Conservation (phyloP, 192 early-diverging fungal species). For the Coemansia sp. region DNA sequence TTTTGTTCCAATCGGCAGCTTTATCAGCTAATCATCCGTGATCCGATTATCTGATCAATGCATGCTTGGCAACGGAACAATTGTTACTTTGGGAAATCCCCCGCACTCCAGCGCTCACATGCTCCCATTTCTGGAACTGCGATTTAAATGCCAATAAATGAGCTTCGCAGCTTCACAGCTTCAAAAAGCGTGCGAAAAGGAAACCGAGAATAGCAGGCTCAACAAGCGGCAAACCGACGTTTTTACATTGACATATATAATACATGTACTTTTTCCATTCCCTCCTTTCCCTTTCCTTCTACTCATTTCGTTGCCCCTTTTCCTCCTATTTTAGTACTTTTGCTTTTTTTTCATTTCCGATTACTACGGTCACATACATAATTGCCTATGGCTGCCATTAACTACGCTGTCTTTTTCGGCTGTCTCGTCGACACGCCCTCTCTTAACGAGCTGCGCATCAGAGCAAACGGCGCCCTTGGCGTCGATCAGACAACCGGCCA, state of each 20-base stretch:
- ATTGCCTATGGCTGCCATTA: slow-evolving; percentile 12
- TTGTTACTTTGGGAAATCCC: background rate
- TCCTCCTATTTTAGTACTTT: background rate
- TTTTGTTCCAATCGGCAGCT: background rate
- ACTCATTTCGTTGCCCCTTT: background rate
- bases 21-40: background rate
- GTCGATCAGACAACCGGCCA: slow-evolving; percentile 60
- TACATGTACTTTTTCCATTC: background rate
- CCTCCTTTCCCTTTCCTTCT: background rate
- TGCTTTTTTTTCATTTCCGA: background rate
- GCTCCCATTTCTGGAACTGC: background rate
- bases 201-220: too few relatives aligned
- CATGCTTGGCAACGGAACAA: background rate
- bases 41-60: background rate
- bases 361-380: background rate
- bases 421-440: slow-evolving; percentile 66
- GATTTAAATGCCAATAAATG: too few relatives aligned
- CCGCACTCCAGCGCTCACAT: slow-evolving; percentile 3
- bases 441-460: slow-evolving; percentile 63
- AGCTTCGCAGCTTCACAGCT: background rate
- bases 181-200: background rate
- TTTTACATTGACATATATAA: background rate
- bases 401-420: slow-evolving; percentile 56
- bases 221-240: background rate
- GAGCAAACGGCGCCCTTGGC: slow-evolving; percentile 63